These are phyloP conservation scores for Candida coleopterorum DNA, from an alignment of 805 yeast genomes.

Conservation along the genomic window DNA sequence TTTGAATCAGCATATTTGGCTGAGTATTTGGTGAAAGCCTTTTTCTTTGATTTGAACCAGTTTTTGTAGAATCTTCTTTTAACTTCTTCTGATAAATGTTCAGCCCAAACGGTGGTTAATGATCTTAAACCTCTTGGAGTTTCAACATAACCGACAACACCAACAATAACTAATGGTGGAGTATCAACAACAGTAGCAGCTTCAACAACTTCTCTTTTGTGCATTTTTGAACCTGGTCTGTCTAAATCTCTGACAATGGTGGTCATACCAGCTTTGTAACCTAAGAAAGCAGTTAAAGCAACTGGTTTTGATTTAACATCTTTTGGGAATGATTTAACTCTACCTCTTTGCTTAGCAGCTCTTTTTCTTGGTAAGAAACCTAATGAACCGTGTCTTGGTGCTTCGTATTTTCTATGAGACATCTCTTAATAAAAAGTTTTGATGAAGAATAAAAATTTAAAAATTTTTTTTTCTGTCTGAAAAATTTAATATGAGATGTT, in stretches of 20 bases:
- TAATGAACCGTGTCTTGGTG: slow-evolving; percentile 99
- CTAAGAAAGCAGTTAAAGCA: slow-evolving; percentile 98
- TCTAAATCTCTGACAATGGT: slow-evolving; percentile 99
- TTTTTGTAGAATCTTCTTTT: slow-evolving; percentile 99
- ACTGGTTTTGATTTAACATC: slow-evolving; percentile 97
- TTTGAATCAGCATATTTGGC: slow-evolving; percentile 94
- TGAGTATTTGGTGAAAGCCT: slow-evolving; percentile 99
- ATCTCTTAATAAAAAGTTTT: slow-evolving; percentile 33
- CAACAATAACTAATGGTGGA: slow-evolving; percentile 98
- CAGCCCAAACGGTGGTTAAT: slow-evolving; percentile 99
- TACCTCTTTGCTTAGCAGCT: slow-evolving; percentile 97
- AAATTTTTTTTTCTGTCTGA: too few relatives aligned
- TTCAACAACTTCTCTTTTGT: slow-evolving; percentile 99
- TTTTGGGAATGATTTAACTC: slow-evolving; percentile 98
- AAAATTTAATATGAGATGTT: neutral
- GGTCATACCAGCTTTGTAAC: slow-evolving; percentile 99
- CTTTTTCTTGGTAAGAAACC: slow-evolving; percentile 99
- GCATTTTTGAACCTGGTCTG: slow-evolving; percentile 99
- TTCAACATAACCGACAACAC: slow-evolving; percentile 99
- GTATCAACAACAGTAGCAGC: slow-evolving; percentile 99
- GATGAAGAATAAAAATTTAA: neutral
- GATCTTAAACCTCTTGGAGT: slow-evolving; percentile 99
- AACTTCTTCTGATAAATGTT: slow-evolving; percentile 98
- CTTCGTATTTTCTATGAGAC: slow-evolving; percentile 99
- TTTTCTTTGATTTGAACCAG: slow-evolving; percentile 99